A percentile compares a stretch with the other conserved stretches of the same genome.
phyloP scores from a whole-genome alignment of 495 filamentous ascomycete species.

The Parmelia sp. region DNA sequence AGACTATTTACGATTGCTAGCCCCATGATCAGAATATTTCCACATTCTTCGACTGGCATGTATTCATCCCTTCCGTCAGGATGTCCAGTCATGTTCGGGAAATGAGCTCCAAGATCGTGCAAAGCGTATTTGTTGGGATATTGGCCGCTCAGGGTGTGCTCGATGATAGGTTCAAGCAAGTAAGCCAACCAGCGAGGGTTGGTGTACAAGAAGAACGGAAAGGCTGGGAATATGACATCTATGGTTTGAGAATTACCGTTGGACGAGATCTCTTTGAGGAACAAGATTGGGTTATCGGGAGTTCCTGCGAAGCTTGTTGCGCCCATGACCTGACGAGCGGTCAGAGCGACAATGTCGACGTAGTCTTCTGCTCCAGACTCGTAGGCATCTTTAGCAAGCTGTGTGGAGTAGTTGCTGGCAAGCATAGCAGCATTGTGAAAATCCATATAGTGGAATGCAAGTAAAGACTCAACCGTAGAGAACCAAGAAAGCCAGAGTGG shows the following conservation, averaged over 20 bases:
- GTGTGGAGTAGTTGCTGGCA: slow-evolving; percentile 70
- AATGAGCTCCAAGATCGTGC: slow-evolving; percentile 85
- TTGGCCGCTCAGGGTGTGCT: slow-evolving; percentile 85
- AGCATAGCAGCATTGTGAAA: slow-evolving; percentile 55
- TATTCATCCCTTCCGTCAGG: slow-evolving; percentile 84
- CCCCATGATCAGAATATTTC: slow-evolving; percentile 94
- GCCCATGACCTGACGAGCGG: slow-evolving; percentile 87
- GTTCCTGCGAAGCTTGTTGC: slow-evolving; percentile 86
- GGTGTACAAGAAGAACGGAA: slow-evolving; percentile 92
- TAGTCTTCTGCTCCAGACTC: slow-evolving; percentile 61
- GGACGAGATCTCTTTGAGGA: slow-evolving; percentile 92
- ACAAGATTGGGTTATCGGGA: slow-evolving; percentile 73
- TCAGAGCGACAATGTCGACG: slow-evolving; percentile 80
- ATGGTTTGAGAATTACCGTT: slow-evolving; percentile 95
- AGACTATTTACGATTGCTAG: slow-evolving; percentile 78
- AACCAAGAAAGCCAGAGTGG: slow-evolving; percentile 83
- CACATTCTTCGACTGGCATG: slow-evolving; percentile 96
- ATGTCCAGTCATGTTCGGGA: slow-evolving; percentile 90
- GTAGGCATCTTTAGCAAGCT: slow-evolving; percentile 69
- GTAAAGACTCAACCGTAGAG: slow-evolving; percentile 50
- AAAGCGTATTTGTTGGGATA: slow-evolving; percentile 89
- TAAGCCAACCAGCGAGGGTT: slow-evolving; percentile 90
- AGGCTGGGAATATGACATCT: slow-evolving; percentile 93
- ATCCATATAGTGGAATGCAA: slow-evolving; percentile 73
- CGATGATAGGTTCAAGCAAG: slow-evolving; percentile 80